A percentile compares a stretch with the other conserved stretches of the same genome.
These are phyloP conservation scores for Arthrobotrys musiformis DNA, from an alignment of 2,329 filamentous ascomycete species.

Conservation along the genomic window DNA sequence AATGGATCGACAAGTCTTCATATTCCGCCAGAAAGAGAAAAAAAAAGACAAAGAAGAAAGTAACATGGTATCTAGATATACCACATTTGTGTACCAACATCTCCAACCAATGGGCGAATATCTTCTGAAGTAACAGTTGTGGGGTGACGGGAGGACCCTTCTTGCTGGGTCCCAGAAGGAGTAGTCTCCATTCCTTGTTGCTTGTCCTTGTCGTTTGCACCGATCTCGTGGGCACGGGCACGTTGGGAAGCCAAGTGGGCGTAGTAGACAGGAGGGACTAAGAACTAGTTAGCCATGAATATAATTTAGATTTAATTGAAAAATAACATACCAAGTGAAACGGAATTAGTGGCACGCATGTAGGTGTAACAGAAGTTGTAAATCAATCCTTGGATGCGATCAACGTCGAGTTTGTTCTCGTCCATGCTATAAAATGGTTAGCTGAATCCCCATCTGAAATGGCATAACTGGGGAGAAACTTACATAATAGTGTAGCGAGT, in stretches of 20 bases:
- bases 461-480: not conserved
- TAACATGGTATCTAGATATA: conserved; percentile 34
- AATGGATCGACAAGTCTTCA: conserved; percentile 1
- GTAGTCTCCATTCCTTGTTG: conserved; percentile 23
- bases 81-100: conserved; percentile 43
- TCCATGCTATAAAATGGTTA: conserved; percentile 67
- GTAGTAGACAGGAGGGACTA: conserved; percentile 88
- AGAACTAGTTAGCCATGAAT: conserved; percentile 28
- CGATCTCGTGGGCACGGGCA: conserved; percentile 76
- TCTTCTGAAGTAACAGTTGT: conserved; percentile 10
- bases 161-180: conserved; percentile 31
- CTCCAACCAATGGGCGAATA: conserved; percentile 29
- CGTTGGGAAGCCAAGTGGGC: conserved; percentile 88
- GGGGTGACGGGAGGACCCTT: not conserved
- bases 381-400: conserved; percentile 84
- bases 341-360: conserved; percentile 87
- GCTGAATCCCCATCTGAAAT: not conserved
- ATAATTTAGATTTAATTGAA: not conserved
- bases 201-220: conserved; percentile 60
- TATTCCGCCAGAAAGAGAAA: not conserved
- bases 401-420: conserved; percentile 75
- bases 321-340: conserved; percentile 72
- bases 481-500: conserved; percentile 88
- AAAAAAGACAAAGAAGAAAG: not conserved
- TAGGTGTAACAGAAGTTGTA: conserved; percentile 97